These are phyloP conservation scores for Wickerhamomyces ciferrii DNA, from an alignment of 805 yeast species.

Conservation along the genomic window DNA sequence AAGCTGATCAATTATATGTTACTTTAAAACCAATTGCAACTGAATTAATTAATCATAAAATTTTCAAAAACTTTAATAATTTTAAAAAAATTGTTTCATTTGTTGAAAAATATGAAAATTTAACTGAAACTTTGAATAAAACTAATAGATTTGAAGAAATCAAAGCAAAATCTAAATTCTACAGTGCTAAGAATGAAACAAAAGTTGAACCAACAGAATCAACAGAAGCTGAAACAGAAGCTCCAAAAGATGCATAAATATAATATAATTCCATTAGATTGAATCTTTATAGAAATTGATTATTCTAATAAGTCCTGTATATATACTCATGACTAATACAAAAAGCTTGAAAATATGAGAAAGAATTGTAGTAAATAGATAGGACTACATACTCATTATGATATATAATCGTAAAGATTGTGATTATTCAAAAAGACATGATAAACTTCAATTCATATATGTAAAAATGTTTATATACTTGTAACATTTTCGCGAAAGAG, in stretches of 20 bases:
- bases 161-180: constrained; percentile 5
- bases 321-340: neutral
- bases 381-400: too few species aligned
- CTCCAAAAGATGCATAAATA: constrained; percentile 4
- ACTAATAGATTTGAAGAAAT: constrained; percentile 4
- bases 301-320: neutral
- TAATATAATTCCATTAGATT: neutral
- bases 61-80: neutral
- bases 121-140: constrained; percentile 4
- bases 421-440: too few species aligned
- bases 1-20: constrained; percentile 18
- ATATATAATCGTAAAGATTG: too few species aligned
- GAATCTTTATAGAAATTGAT: neutral
- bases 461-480: too few species aligned
- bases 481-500: too few species aligned
- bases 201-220: neutral
- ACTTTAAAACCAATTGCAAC: constrained; percentile 16
- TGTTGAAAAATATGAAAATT: constrained; percentile 6
- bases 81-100: constrained; percentile 2
- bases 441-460: too few species aligned
- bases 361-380: neutral
- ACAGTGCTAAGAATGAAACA: neutral
- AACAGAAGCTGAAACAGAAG: constrained; percentile 1
- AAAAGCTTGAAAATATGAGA: neutral
- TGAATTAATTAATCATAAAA: constrained; percentile 5